Conservation (phyloP, 257 asterid species). For the Craterostigma plantagineum region DNA sequence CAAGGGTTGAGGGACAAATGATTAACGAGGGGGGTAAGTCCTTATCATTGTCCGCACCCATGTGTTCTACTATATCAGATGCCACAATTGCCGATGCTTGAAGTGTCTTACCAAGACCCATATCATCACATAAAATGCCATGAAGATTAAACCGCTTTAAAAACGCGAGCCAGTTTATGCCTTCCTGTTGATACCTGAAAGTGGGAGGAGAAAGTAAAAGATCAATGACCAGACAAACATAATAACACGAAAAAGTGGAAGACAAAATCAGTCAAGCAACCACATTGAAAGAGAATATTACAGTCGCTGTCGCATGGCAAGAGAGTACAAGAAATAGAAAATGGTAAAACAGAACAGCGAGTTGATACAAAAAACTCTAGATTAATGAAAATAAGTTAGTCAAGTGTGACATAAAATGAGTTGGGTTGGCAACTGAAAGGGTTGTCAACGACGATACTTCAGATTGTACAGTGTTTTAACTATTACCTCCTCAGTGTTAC, state of each 20-base stretch:
- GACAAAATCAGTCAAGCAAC: too few species aligned
- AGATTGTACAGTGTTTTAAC: not conserved
- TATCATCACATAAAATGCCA: slow-evolving; percentile 95
- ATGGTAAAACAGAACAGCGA: too few species aligned
- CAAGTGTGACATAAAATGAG: not conserved
- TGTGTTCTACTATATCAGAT: slow-evolving; percentile 79
- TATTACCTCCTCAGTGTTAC: slow-evolving; percentile 80
- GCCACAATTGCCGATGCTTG: slow-evolving; percentile 94
- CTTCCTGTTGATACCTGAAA: slow-evolving; percentile 98
- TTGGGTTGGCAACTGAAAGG: slow-evolving; percentile 1
- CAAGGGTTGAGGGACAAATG: slow-evolving; percentile 95
- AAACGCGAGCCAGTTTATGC: slow-evolving; percentile 95
- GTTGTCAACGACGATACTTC: not conserved
- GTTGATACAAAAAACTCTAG: too few species aligned
- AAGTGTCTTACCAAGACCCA: slow-evolving; percentile 99
- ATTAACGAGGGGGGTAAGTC: slow-evolving; percentile 73
- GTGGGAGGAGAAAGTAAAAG: slow-evolving; percentile 3
- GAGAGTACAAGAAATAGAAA: too few species aligned
- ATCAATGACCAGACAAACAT: too few species aligned
- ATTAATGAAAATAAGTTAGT: too few species aligned
- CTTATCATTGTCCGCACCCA: slow-evolving; percentile 32
- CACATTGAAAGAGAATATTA: too few species aligned
- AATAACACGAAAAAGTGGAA: too few species aligned
- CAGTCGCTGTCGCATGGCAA: too few species aligned
- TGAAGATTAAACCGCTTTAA: slow-evolving; percentile 89